Conservation (phyloP, 164 flowering plant species). For the Pachysandra terminalis region DNA sequence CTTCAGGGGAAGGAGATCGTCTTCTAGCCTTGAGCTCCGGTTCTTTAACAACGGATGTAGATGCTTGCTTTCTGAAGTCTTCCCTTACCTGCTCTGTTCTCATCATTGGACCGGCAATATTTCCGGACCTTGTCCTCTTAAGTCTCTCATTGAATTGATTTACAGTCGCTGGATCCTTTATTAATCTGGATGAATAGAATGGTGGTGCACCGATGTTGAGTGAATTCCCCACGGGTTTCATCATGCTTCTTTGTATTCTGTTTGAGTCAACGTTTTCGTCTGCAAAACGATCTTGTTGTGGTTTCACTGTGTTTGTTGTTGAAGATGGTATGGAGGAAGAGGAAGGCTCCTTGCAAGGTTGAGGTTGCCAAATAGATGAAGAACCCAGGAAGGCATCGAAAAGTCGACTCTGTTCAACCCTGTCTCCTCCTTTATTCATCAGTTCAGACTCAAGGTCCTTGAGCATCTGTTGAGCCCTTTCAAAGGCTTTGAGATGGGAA, state of each 20-base stretch:
- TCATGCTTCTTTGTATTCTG: constrained; percentile 21
- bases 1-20: constrained; percentile 31
- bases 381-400: constrained; percentile 81
- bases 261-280: constrained; percentile 56
- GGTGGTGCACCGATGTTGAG: constrained; percentile 73
- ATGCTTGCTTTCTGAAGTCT: not conserved
- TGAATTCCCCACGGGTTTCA: constrained; percentile 31
- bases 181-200: constrained; percentile 45
- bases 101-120: constrained; percentile 20
- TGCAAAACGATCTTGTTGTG: constrained; percentile 39
- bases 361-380: constrained; percentile 96
- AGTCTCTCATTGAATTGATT: constrained; percentile 42
- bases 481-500: constrained; percentile 96
- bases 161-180: constrained; percentile 18
- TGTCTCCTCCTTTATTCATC: constrained; percentile 61
- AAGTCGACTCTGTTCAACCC: constrained; percentile 64
- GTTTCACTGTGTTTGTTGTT: constrained; percentile 10
- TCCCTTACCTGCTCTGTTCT: not conserved
- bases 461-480: constrained; percentile 98
- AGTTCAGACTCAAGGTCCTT: constrained; percentile 75
- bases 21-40: constrained; percentile 49
- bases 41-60: constrained; percentile 5
- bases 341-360: constrained; percentile 93
- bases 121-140: constrained; percentile 75
- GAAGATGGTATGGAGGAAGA: too few relatives aligned